Evolutionary conservation across 257 asterid genomes (phyloP).

Genomic region (Nicotiana knightiana): DNA sequence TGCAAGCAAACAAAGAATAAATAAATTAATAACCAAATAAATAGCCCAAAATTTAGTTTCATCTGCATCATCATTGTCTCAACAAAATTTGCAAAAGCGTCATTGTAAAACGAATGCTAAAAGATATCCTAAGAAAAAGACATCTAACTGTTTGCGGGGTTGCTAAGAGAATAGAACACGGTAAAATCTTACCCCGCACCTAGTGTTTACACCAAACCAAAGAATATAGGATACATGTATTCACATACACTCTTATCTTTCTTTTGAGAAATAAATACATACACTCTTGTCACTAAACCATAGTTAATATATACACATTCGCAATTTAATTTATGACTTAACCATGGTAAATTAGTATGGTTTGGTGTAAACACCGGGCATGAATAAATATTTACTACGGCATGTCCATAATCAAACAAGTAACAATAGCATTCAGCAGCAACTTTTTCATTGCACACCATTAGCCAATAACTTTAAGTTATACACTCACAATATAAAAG

Average conservation of each 20-base stretch:
- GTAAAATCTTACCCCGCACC: too few relatives aligned
- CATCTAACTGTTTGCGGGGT: not conserved
- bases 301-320: too few relatives aligned
- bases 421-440: not conserved
- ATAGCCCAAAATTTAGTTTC: constrained; percentile 10
- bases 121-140: not conserved
- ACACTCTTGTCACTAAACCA: too few relatives aligned
- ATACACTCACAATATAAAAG: not conserved
- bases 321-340: too few relatives aligned
- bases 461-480: not conserved
- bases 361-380: too few relatives aligned
- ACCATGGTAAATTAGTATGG: too few relatives aligned
- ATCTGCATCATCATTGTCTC: not conserved
- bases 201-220: too few relatives aligned
- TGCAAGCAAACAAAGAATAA: constrained; percentile 19
- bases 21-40: not conserved
- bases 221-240: too few relatives aligned
- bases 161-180: not conserved
- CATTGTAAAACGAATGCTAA: not conserved
- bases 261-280: too few relatives aligned
- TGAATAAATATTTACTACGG: not conserved
- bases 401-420: not conserved
- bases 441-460: not conserved
- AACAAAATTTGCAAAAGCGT: not conserved
- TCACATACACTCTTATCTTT: too few relatives aligned